Conservation (phyloP, 2,329 filamentous ascomycete genomes). For the Myriosclerotinia curreyana region DNA sequence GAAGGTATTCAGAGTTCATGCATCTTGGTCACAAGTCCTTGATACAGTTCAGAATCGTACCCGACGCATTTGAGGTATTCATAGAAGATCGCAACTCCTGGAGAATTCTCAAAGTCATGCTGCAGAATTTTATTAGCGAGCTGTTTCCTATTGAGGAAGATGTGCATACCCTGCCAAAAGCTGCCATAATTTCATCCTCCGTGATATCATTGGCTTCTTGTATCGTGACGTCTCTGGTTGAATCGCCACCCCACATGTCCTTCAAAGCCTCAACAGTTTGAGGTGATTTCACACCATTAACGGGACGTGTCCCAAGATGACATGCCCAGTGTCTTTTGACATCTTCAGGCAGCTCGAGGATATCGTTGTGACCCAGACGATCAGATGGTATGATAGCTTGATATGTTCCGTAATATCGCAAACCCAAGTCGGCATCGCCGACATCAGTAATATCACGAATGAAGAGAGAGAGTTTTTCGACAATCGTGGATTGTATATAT, state of each 20-base stretch:
- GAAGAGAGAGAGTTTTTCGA: conserved; percentile 3
- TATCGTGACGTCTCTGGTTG: neutral
- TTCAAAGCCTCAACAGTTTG: too few species aligned
- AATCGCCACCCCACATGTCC: too few species aligned
- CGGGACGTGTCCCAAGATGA: neutral
- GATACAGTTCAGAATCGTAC: conserved; percentile 16
- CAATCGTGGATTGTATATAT: neutral
- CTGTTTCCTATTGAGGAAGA: neutral
- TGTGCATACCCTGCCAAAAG: neutral
- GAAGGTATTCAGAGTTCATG: neutral
- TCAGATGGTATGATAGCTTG: conserved; percentile 1
- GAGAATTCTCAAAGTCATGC: too few species aligned
- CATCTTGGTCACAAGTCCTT: conserved; percentile 8
- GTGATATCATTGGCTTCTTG: neutral
- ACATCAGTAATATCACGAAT: neutral
- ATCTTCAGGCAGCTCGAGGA: conserved; percentile 1
- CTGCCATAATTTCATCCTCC: neutral
- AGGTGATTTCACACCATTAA: too few species aligned
- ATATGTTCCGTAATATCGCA: conserved; percentile 18
- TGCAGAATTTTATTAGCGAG: too few species aligned
- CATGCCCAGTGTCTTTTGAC: conserved; percentile 12
- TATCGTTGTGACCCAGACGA: conserved; percentile 10
- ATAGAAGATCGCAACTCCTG: neutral
- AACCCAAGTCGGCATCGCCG: neutral
- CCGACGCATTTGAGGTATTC: conserved; percentile 22